A percentile compares a stretch with the other conserved stretches of the same genome.
phyloP scores from a whole-genome alignment of 1,139 yeast genomes.

The Hansenula sp. region DNA sequence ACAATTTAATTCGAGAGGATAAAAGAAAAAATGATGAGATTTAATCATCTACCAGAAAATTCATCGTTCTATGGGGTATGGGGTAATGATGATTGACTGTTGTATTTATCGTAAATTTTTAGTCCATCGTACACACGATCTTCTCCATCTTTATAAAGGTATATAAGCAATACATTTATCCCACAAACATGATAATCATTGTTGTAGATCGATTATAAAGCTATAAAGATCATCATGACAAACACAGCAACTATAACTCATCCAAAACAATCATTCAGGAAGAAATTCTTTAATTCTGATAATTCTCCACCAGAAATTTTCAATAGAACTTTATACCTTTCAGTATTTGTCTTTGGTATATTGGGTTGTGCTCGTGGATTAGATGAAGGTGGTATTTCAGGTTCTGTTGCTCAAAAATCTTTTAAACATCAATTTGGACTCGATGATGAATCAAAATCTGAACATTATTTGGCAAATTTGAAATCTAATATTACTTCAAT shows the following conservation, averaged over 20 bases:
- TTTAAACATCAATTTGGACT: slow-evolving; percentile 46
- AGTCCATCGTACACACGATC: too few relatives aligned
- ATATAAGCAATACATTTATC: too few relatives aligned
- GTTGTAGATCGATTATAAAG: too few relatives aligned
- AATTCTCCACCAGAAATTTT: slow-evolving; percentile 48
- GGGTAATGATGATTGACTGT: too few relatives aligned
- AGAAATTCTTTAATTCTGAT: slow-evolving; percentile 17
- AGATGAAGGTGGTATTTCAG: slow-evolving; percentile 56
- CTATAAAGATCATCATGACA: too few relatives aligned
- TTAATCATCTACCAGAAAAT: too few relatives aligned
- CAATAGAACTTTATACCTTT: slow-evolving; percentile 41
- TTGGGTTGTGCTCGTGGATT: slow-evolving; percentile 59
- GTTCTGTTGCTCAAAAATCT: slow-evolving; percentile 40
- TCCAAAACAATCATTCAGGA: slow-evolving; percentile 2
- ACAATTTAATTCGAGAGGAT: too few relatives aligned
- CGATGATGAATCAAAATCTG: slow-evolving; percentile 34
- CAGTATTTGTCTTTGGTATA: slow-evolving; percentile 52
- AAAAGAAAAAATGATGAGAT: too few relatives aligned
- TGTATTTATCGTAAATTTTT: too few relatives aligned
- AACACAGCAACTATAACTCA: background rate
- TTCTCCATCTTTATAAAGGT: too few relatives aligned
- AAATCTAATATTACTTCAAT: slow-evolving; percentile 56
- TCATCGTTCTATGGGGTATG: too few relatives aligned
- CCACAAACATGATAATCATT: too few relatives aligned
- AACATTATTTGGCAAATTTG: slow-evolving; percentile 38